A percentile compares a stretch with the other conserved stretches of the same genome.
These are phyloP conservation scores for Phytophthora fragariaefolia DNA, from an alignment of 352 stramenopile species.

Conservation along the genomic window DNA sequence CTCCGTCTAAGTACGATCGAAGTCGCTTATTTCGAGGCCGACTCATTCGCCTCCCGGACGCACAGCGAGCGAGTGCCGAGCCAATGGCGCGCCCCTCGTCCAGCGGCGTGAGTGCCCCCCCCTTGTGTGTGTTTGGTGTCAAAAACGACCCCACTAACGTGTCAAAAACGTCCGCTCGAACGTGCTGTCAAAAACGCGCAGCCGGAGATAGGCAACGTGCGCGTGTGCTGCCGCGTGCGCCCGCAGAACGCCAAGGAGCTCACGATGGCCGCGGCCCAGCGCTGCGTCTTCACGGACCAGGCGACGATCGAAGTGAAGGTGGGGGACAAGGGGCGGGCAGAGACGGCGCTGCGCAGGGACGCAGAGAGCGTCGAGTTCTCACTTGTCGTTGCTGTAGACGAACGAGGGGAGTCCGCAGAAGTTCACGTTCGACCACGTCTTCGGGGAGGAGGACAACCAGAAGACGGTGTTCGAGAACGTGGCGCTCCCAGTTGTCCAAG, in stretches of 20 bases:
- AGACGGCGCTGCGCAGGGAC: too few species aligned
- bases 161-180: slow-evolving; percentile 1
- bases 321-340: neutral
- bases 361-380: too few species aligned
- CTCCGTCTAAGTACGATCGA: slow-evolving; percentile 19
- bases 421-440: slow-evolving; percentile 93
- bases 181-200: slow-evolving; percentile 16
- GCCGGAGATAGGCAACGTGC: slow-evolving; percentile 67
- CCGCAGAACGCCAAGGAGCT: slow-evolving; percentile 85
- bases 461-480: slow-evolving; percentile 90
- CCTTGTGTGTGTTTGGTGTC: neutral
- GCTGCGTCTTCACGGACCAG: slow-evolving; percentile 56
- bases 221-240: slow-evolving; percentile 84
- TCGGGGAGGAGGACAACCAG: slow-evolving; percentile 83
- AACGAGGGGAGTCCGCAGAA: slow-evolving; percentile 69
- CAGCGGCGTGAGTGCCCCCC: slow-evolving; percentile 12
- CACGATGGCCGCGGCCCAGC: slow-evolving; percentile 62
- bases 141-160: too few species aligned
- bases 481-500: slow-evolving; percentile 88
- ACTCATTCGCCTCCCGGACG: slow-evolving; percentile 28
- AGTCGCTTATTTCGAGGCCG: slow-evolving; percentile 21
- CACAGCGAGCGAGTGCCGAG: too few species aligned
- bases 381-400: slow-evolving; percentile 44
- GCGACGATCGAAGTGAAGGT: slow-evolving; percentile 79
- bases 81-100: slow-evolving; percentile 36